Evolutionary conservation across 306 rosid genomes (phyloP).

Genomic region (Gillenia trifoliata): DNA sequence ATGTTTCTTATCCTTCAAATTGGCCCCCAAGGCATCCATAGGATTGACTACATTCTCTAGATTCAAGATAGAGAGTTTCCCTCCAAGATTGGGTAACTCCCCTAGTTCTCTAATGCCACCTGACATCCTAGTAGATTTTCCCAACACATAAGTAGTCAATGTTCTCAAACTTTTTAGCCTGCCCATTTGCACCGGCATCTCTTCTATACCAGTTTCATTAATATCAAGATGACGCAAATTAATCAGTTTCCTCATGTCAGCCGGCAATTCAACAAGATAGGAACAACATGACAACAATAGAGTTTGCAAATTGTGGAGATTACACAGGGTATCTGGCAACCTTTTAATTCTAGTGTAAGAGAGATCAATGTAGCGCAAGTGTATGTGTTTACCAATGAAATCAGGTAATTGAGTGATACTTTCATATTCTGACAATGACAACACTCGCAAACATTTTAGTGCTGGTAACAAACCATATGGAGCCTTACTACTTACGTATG

Average conservation of each 20-base stretch:
- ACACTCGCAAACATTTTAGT: background rate
- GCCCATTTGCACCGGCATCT: too few species aligned
- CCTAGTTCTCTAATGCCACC: background rate
- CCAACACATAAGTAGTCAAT: background rate
- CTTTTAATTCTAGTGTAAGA: background rate
- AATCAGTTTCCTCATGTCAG: background rate
- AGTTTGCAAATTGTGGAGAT: slow-evolving; percentile 13
- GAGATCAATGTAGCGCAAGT: too few species aligned
- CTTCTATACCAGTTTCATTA: too few species aligned
- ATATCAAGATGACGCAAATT: too few species aligned
- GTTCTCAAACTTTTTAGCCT: too few species aligned
- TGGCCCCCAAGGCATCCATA: slow-evolving; percentile 8
- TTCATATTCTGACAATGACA: background rate
- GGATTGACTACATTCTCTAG: slow-evolving; percentile 4
- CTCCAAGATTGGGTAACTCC: background rate
- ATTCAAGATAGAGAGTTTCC: slow-evolving; percentile 8
- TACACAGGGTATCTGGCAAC: background rate
- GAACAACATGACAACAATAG: background rate
- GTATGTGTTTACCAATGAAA: background rate
- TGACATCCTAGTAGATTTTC: background rate
- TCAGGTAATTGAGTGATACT: background rate
- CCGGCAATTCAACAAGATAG: background rate
- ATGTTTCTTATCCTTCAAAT: background rate
- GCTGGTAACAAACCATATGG: background rate
- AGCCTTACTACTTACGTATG: background rate